phyloP scores from a whole-genome alignment of 805 yeast species.

The Candida saitoana region DNA sequence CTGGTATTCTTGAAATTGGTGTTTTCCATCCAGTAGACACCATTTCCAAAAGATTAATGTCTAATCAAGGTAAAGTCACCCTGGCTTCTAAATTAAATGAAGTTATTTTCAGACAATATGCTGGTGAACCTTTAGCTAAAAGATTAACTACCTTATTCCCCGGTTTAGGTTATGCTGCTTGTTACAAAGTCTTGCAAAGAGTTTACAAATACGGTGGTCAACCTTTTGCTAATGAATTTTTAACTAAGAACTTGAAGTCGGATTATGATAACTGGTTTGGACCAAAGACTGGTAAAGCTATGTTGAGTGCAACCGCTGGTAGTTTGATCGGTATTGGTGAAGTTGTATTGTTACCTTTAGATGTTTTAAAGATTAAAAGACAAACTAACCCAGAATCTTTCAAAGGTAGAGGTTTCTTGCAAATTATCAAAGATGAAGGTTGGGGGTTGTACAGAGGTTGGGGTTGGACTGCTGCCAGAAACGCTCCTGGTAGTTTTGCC shows the following conservation, averaged over 20 bases:
- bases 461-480: conserved; percentile 99
- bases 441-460: conserved; percentile 93
- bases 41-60: conserved; percentile 91
- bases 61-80: conserved; percentile 68
- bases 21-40: conserved; percentile 99
- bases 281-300: conserved; percentile 93
- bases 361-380: conserved; percentile 95
- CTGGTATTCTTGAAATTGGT: conserved; percentile 94
- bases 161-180: conserved; percentile 97
- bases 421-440: conserved; percentile 86
- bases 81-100: conserved; percentile 65
- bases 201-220: conserved; percentile 99
- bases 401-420: conserved; percentile 93
- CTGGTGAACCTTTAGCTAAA: conserved; percentile 62
- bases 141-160: conserved; percentile 87
- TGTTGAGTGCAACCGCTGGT: conserved; percentile 96
- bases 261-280: conserved; percentile 78
- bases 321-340: conserved; percentile 97
- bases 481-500: conserved; percentile 98
- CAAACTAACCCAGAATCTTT: conserved; percentile 99
- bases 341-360: conserved; percentile 90
- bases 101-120: conserved; percentile 83
- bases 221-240: conserved; percentile 94
- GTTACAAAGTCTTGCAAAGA: conserved; percentile 92
- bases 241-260: conserved; percentile 67